Evolutionary conservation across 805 yeast genomes (phyloP), one percentile per base, ranked within the genome.

Genomic region (Saccharomycopsis schoenii): DNA sequence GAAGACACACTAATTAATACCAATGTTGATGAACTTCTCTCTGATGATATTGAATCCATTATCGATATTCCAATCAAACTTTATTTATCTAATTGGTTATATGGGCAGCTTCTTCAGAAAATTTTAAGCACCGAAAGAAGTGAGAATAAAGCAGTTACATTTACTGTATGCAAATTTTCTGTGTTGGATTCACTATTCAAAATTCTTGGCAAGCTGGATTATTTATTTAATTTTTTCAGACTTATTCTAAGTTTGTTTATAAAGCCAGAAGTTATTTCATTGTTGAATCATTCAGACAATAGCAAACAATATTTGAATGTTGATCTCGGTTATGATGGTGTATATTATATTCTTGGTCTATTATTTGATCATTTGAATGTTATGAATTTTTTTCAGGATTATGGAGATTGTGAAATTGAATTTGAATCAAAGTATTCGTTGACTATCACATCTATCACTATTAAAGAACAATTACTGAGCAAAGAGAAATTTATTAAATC

Each of bases 361-460:
- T 19, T 63, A 25, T 42, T 56, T 41, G 39, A 59, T 17, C 51
- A 61, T 54, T 29, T 43, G 9, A 56, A 59, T 24, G 51, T 37
- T 9, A 29, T 61, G 4, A 61, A 61, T 50, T 61, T 57, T 41
- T 40, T 63, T 19, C 37, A 24, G 4, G 65, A 63, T 34, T 55
- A 39, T 42, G 50, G 41, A 5, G 61, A 57, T 25, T 50, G 43
- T 19, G 61, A 61, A 10, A 55, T 61, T 11, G 59, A 60, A 25
- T 63, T 63, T 51, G 65, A 61, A 24, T 43, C 60, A 14, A 58
- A 55, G 17, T 50, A 36, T 36, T 59, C 64, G 4, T 47, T 62
- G 11, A 52, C 56, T 6, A 60, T 62, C 15, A 56, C 51, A 36
- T n/a, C 47, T 5, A 55, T 62, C 11, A 39, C 47, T 29, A 51